Conservation (phyloP, 2,329 filamentous ascomycete genomes). For the Raffaelea arxii region DNA sequence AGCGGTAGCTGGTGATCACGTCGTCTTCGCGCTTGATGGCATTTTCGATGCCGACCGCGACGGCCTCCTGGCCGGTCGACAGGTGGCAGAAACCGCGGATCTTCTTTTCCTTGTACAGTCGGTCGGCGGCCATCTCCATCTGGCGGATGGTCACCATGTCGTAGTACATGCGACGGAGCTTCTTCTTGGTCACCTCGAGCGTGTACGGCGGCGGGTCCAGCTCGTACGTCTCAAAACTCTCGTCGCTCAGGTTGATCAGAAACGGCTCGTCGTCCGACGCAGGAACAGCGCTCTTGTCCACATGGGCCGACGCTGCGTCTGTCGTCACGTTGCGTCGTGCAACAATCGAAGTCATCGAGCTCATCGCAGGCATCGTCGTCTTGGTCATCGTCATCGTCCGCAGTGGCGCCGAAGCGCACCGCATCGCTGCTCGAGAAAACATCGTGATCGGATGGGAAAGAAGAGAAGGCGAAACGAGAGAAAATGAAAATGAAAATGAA, state of each 20-base stretch:
- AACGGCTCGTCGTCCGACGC: conserved; percentile 93
- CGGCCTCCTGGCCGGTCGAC: conserved; percentile 95
- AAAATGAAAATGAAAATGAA: conserved; percentile 42
- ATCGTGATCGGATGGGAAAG: too few relatives aligned
- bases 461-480: too few relatives aligned
- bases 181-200: conserved; percentile 88
- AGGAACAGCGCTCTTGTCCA: conserved; percentile 62
- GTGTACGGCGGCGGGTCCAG: conserved; percentile 93
- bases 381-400: conserved; percentile 1
- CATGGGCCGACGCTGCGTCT: conserved; percentile 84
- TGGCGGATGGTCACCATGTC: conserved; percentile 94
- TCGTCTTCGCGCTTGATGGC: conserved; percentile 87
- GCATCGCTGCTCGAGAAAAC: conserved; percentile 53
- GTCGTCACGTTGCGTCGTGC: conserved; percentile 78
- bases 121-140: conserved; percentile 99
- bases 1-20: conserved; percentile 95
- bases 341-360: conserved; percentile 25
- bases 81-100: conserved; percentile 99
- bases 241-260: conserved; percentile 84
- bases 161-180: conserved; percentile 98
- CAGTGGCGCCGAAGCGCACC: conserved; percentile 25
- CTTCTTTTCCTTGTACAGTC: conserved; percentile 99
- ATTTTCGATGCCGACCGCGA: conserved; percentile 93
- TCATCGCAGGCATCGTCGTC: conserved; percentile 15
- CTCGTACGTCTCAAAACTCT: conserved; percentile 99